Base-by-base conservation (phyloP, 768 basidiomycete genomes). In the Suillus brevipes region DNA sequence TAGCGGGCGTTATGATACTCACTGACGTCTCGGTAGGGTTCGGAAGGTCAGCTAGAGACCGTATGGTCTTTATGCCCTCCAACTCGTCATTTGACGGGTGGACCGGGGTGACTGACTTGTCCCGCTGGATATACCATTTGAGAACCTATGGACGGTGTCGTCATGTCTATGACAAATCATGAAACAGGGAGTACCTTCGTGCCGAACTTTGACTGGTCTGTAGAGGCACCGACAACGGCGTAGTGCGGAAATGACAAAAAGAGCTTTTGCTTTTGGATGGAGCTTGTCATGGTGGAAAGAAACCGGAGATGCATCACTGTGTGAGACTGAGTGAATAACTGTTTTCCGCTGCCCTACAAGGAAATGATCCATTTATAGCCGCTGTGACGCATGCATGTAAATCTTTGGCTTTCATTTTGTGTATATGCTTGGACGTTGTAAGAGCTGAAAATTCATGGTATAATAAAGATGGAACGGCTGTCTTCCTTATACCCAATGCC, bases 181-280 rank as follows among this genome's bases (percentile, higher is more conserved):
- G 52, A 40, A 31, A 16, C 1, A 3, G 28, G 28, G 56, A 75
- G 40, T 49, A 82, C 92, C 82, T 87, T 91, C 62, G 90, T 92
- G 37, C 94, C 93, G 73, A 81, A 92, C 79, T 94, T 95, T 64
- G 79, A 80, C 70, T 85, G 82, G 76, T 94, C 89, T 67, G 87
- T 93, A 52, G 91, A 94, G 5, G 92, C 92, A 28, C 94, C 93
- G 16, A 92, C 86, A 34, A 95, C 92, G 38, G 92, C 94, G 63
- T 83, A 95, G 66, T 79, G 73, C 7, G 88, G 80, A 14, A 86
- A 84, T 9, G 84, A 79, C 49, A 94, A 73, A 77, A 94, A 94
- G 45, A 73, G 69, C 50, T 73, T 77, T 69, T 82, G 78, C 64
- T 84, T 84, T 64, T 87, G 81, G 50, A 79, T 70, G 67, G 78